Percentiles rank a stretch among this genome's conserved stretches.
Evolutionary conservation across 2,329 filamentous ascomycete genomes (phyloP).

Genomic region (Gnomoniopsis smithogilvyi): DNA sequence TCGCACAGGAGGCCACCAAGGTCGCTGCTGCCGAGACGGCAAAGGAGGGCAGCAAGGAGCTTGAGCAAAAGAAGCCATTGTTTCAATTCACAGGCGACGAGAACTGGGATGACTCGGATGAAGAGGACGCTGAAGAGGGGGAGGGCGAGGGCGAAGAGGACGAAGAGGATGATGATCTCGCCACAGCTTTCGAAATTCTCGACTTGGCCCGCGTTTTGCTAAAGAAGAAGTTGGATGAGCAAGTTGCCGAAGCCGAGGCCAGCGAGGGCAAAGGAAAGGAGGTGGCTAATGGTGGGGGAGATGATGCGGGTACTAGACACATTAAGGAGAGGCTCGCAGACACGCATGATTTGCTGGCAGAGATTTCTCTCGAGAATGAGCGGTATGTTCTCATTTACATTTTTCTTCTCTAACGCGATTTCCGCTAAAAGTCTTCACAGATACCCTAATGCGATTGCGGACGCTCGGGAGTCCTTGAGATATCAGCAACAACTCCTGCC

Average conservation of each 20-base stretch:
- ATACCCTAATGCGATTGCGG: slow-evolving; percentile 82
- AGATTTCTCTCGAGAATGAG: slow-evolving; percentile 97
- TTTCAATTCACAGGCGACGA: slow-evolving; percentile 96
- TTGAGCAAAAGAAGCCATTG: slow-evolving; percentile 65
- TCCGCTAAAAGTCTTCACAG: slow-evolving; percentile 30
- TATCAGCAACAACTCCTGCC: slow-evolving; percentile 78
- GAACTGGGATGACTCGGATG: slow-evolving; percentile 83
- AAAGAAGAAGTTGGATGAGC: slow-evolving; percentile 48
- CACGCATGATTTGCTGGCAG: slow-evolving; percentile 88
- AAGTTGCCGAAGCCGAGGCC: slow-evolving; percentile 31
- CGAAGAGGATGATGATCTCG: slow-evolving; percentile 70
- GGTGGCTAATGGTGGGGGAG: slow-evolving; percentile 30
- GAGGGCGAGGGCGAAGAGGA: slow-evolving; percentile 43
- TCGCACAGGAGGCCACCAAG: slow-evolving; percentile 13
- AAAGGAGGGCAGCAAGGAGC: slow-evolving; percentile 34
- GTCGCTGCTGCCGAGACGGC: slow-evolving; percentile 18
- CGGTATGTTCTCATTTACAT: slow-evolving; percentile 44
- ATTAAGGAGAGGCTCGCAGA: slow-evolving; percentile 87
- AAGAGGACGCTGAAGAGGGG: slow-evolving; percentile 38
- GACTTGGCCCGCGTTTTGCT: slow-evolving; percentile 72
- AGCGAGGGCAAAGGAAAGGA: slow-evolving; percentile 43
- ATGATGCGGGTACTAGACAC: slow-evolving; percentile 44
- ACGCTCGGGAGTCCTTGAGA: slow-evolving; percentile 73
- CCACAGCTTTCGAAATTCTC: slow-evolving; percentile 79
- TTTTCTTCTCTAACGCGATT: background rate